Conservation (phyloP, 805 yeast species). For the Lachancea sp. region DNA sequence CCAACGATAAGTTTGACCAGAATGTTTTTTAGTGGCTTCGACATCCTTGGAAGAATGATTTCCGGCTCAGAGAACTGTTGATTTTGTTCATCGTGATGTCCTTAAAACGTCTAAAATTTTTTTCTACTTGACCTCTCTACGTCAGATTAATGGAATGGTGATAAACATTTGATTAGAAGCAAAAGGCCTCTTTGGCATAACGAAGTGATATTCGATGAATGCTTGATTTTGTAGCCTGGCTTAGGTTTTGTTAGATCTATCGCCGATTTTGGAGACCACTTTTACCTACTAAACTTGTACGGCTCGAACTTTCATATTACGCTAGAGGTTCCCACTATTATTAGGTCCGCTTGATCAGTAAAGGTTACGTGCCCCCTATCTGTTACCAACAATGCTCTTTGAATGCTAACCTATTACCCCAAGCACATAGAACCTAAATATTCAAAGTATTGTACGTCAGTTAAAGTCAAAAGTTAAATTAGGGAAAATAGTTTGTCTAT, state of each 20-base stretch:
- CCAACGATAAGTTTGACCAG: conserved; percentile 87
- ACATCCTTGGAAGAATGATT: conserved; percentile 15
- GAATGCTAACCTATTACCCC: background rate
- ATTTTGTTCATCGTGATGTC: background rate
- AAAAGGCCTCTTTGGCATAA: background rate
- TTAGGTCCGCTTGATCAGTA: background rate
- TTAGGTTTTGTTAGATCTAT: no score
- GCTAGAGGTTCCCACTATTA: no score
- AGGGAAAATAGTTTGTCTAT: no score
- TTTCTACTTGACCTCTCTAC: background rate
- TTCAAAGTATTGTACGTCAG: background rate
- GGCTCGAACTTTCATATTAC: no score
- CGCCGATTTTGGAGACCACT: no score
- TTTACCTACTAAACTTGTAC: no score
- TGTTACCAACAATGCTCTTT: background rate
- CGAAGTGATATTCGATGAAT: background rate
- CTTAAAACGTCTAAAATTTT: background rate
- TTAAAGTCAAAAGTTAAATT: no score
- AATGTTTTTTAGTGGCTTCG: conserved; percentile 47
- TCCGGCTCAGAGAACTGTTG: background rate
- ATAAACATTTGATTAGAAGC: background rate
- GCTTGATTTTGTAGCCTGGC: background rate
- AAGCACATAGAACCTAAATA: background rate
- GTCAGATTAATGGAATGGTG: background rate
- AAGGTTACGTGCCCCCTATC: background rate